Evolutionary conservation across 2,329 filamentous ascomycete genomes (phyloP).

Genomic region (Aotearoamyces nothofagi): DNA sequence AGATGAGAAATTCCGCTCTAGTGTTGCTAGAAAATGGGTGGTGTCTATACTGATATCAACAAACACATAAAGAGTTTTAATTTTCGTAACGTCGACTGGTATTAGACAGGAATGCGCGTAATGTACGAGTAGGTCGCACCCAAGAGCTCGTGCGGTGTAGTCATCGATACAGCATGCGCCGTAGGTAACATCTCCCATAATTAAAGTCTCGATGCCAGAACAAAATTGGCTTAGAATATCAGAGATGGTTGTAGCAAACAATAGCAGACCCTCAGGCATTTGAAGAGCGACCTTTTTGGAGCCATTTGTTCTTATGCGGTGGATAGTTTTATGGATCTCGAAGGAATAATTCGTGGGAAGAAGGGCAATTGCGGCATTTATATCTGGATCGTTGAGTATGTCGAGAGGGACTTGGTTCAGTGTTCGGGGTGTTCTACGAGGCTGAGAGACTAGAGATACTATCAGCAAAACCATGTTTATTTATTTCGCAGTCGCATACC

Average conservation of each 20-base stretch:
- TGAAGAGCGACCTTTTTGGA: constrained; percentile 84
- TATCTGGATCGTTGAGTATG: constrained; percentile 70
- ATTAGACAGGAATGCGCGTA: constrained; percentile 96
- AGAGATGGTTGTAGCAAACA: constrained; percentile 95
- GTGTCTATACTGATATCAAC: constrained; percentile 96
- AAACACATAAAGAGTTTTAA: constrained; percentile 95
- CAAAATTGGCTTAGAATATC: constrained; percentile 95
- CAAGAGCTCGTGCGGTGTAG: constrained; percentile 86
- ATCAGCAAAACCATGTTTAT: too few relatives aligned
- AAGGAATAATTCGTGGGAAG: constrained; percentile 96
- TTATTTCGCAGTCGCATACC: too few relatives aligned
- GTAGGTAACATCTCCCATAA: constrained; percentile 99
- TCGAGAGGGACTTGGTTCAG: constrained; percentile 82
- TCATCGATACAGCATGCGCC: constrained; percentile 98
- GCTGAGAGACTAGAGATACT: constrained; percentile 62
- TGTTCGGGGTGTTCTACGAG: constrained; percentile 60
- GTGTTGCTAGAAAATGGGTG: constrained; percentile 67
- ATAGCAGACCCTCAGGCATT: constrained; percentile 85
- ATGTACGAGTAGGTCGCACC: constrained; percentile 87
- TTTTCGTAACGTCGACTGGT: constrained; percentile 89
- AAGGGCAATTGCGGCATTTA: constrained; percentile 75
- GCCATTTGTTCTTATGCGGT: constrained; percentile 68
- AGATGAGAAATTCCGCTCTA: constrained; percentile 74
- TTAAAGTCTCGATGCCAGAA: constrained; percentile 77
- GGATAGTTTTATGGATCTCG: constrained; percentile 95